Evolutionary conservation across 2,329 filamentous ascomycete species (phyloP).

Genomic region (Alternaria viburni): DNA sequence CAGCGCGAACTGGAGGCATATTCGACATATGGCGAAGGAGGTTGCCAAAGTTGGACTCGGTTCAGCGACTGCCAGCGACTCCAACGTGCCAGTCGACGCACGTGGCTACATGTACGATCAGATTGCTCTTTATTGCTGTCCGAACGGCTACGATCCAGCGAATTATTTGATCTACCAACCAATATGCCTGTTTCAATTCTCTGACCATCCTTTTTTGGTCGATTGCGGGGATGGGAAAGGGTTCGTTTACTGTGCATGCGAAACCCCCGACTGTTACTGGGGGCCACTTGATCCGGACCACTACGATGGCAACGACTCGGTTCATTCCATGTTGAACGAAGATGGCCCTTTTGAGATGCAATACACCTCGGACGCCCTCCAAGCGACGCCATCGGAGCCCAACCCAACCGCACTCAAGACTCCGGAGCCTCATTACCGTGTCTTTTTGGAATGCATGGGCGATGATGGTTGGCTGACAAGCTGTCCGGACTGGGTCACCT

Average conservation of each 20-base stretch:
- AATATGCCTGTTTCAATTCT: not conserved
- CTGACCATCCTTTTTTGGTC: not conserved
- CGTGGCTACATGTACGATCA: not conserved
- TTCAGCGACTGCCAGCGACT: not conserved
- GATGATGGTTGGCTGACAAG: too few relatives aligned
- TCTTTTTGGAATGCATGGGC: too few relatives aligned
- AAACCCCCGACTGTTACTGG: not conserved
- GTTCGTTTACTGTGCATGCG: not conserved
- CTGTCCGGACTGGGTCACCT: too few relatives aligned
- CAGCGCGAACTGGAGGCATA: slow-evolving; percentile 46
- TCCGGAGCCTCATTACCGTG: too few relatives aligned
- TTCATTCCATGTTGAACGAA: not conserved
- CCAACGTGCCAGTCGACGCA: not conserved
- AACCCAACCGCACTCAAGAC: not conserved
- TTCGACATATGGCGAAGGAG: slow-evolving; percentile 51
- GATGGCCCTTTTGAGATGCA: not conserved
- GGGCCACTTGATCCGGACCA: not conserved
- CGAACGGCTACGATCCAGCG: not conserved
- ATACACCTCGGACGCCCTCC: too few relatives aligned
- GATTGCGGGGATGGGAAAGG: not conserved
- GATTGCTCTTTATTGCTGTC: not conserved
- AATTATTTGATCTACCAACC: not conserved
- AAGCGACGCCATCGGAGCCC: not conserved
- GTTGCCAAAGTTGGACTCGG: slow-evolving; percentile 9
- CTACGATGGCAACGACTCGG: not conserved